Evolutionary conservation across 306 rosid species (phyloP).

Genomic region (Cucumis melo): DNA sequence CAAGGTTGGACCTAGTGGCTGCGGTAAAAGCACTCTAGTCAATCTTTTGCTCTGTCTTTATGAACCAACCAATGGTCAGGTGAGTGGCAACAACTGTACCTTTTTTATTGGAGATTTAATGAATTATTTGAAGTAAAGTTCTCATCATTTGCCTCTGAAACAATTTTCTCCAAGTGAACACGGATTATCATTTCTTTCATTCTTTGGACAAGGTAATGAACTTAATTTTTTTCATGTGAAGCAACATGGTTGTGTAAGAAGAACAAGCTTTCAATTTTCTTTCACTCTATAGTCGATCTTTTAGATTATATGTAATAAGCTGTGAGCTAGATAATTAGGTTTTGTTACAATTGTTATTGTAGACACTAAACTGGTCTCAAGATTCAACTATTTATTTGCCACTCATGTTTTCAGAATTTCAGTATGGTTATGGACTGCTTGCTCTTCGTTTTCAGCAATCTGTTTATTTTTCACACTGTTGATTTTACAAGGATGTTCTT

Average conservation of each 20-base stretch:
- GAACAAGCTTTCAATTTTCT: background rate
- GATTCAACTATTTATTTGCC: background rate
- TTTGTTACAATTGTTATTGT: background rate
- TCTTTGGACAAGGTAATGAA: background rate
- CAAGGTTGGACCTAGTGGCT: constrained; percentile 33
- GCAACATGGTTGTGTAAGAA: background rate
- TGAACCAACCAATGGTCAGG: constrained; percentile 33
- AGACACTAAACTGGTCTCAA: background rate
- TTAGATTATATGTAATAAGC: background rate
- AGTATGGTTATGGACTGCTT: background rate
- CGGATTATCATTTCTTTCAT: background rate
- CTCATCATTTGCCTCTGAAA: background rate
- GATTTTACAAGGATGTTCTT: background rate
- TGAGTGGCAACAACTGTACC: constrained; percentile 2
- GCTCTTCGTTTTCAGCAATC: background rate
- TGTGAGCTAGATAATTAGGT: background rate
- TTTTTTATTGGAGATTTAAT: background rate
- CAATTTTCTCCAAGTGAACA: background rate
- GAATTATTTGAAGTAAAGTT: background rate
- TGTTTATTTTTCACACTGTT: background rate
- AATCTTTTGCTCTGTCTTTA: constrained; percentile 37
- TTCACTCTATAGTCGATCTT: no score
- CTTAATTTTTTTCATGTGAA: background rate
- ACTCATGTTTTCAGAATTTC: background rate
- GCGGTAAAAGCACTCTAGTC: constrained; percentile 37